Evolutionary conservation across 345 rosid genomes (phyloP).

Genomic region (Arabis hirsuta): DNA sequence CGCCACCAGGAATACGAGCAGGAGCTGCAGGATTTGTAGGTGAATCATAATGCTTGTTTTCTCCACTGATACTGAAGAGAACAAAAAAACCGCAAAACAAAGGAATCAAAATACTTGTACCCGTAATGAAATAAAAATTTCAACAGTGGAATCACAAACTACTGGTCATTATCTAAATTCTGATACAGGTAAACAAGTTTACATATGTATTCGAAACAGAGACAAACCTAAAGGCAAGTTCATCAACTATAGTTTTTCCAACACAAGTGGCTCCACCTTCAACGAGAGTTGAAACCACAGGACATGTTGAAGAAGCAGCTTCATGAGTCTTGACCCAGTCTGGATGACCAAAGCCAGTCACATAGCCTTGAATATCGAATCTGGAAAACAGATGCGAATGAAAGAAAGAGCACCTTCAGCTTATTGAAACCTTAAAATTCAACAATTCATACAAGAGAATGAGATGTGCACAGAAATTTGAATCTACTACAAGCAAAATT

Average conservation of each 20-base stretch:
- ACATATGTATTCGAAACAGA: not conserved
- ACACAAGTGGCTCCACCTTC: constrained; percentile 96
- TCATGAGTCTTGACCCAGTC: constrained; percentile 86
- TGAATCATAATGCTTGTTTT: constrained; percentile 76
- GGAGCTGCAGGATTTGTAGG: constrained; percentile 90
- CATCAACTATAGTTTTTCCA: constrained; percentile 91
- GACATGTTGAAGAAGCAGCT: constrained; percentile 62
- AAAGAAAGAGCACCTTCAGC: constrained; percentile 12
- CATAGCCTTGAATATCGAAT: constrained; percentile 82
- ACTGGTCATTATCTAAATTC: not conserved
- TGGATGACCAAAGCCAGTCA: constrained; percentile 93
- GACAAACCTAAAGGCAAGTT: constrained; percentile 74
- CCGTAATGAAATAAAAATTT: not conserved
- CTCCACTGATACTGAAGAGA: constrained; percentile 78
- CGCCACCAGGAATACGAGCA: constrained; percentile 82
- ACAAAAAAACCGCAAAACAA: constrained; percentile 31
- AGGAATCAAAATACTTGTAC: constrained; percentile 2
- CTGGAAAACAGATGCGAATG: constrained; percentile 49
- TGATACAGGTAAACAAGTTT: not conserved
- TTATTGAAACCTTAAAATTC: not conserved
- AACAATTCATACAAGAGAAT: not conserved
- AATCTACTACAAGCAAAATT: not conserved
- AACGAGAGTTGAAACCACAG: constrained; percentile 71
- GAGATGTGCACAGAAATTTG: constrained; percentile 1
- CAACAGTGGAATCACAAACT: constrained; percentile 8